A percentile compares a stretch with the other conserved stretches of the same genome.
phyloP scores from a whole-genome alignment of 768 basidiomycete species.

The Boletus rufocinnamomeus region DNA sequence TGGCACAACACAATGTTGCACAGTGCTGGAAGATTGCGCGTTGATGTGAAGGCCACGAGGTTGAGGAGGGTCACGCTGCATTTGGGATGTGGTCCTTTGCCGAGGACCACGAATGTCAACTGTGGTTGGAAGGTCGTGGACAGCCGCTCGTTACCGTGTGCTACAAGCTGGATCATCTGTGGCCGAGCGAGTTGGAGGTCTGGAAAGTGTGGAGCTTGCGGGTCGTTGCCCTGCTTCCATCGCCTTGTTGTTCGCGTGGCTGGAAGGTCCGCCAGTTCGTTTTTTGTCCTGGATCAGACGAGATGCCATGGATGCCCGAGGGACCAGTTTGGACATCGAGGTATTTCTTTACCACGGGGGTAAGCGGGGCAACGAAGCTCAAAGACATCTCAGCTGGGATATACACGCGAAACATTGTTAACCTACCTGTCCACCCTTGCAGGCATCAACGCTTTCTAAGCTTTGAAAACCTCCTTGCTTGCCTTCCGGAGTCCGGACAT shows the following conservation, averaged over 20 bases:
- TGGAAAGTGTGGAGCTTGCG: conserved; percentile 13
- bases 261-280: conserved; percentile 26
- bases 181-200: conserved; percentile 12
- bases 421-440: conserved; percentile 64
- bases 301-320: background rate
- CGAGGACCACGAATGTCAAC: conserved; percentile 16
- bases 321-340: conserved; percentile 48
- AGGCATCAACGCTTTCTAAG: conserved; percentile 72
- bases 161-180: background rate
- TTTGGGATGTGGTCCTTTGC: conserved; percentile 22
- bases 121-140: background rate
- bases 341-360: conserved; percentile 77
- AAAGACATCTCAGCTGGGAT: conserved; percentile 9
- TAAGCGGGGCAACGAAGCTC: conserved; percentile 74
- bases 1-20: conserved; percentile 22
- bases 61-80: conserved; percentile 18
- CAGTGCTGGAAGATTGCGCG: conserved; percentile 18
- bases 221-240: conserved; percentile 12
- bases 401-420: background rate
- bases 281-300: conserved; percentile 17
- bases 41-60: conserved; percentile 19
- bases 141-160: conserved; percentile 11
- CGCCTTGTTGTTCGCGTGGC: conserved; percentile 22
- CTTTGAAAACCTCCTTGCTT: conserved; percentile 71
- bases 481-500: conserved; percentile 72